Conservation (phyloP, 75 land plant genomes). For the Sequoia sempervirens region DNA sequence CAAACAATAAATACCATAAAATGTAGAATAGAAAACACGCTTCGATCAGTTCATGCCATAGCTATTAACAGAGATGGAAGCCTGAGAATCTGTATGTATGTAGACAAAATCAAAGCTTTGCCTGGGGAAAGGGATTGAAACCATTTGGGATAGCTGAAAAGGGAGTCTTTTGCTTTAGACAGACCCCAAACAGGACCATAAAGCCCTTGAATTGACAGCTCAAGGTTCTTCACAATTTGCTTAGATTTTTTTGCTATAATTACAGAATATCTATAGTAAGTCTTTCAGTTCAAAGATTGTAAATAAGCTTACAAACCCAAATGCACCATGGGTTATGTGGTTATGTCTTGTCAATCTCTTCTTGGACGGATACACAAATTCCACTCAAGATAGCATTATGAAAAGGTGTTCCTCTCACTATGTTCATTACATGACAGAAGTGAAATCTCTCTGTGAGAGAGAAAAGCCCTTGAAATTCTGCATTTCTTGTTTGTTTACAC, state of each 20-base stretch:
- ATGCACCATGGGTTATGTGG: slow-evolving; percentile 84
- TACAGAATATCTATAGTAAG: not conserved
- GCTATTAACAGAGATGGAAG: not conserved
- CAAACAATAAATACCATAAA: too few species aligned
- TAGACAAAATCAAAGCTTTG: not conserved
- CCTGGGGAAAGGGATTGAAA: not conserved
- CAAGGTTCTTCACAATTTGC: not conserved
- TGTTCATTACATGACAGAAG: not conserved
- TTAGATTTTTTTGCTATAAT: not conserved
- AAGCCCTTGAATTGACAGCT: not conserved
- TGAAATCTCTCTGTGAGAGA: not conserved
- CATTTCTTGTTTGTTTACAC: slow-evolving; percentile 21
- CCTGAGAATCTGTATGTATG: not conserved
- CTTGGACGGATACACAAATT: slow-evolving; percentile 97
- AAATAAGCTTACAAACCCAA: slow-evolving; percentile 86
- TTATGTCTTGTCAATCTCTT: slow-evolving; percentile 82
- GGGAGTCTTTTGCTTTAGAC: not conserved
- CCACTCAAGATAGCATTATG: slow-evolving; percentile 90
- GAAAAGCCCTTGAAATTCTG: not conserved
- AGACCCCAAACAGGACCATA: slow-evolving; percentile 1
- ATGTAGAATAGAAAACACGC: not conserved
- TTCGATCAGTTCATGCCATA: not conserved
- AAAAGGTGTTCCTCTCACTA: slow-evolving; percentile 38
- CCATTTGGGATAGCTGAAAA: not conserved
- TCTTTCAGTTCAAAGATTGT: slow-evolving; percentile 33